These are phyloP conservation scores for Zychaea mexicana DNA, from an alignment of 371 early-diverging fungal species.

Conservation along the genomic window DNA sequence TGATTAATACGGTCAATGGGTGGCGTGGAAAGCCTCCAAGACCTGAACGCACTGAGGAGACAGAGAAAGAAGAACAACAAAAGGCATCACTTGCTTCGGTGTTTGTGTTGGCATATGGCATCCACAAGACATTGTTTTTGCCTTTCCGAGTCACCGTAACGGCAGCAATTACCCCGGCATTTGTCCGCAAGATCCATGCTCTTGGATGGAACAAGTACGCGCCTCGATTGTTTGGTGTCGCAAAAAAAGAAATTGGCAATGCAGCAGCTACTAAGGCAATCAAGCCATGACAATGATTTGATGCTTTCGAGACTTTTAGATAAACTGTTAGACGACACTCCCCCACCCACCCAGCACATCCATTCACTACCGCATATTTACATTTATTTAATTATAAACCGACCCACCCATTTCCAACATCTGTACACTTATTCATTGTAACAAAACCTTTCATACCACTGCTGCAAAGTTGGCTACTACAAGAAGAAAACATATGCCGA, in stretches of 20 bases:
- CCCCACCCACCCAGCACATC: not conserved
- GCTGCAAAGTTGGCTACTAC: no score
- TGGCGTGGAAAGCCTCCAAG: conserved; percentile 7
- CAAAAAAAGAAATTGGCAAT: not conserved
- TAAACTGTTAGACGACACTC: not conserved
- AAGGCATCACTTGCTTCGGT: conserved; percentile 43
- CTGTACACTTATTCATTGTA: not conserved
- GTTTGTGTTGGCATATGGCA: conserved; percentile 49
- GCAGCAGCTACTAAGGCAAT: not conserved
- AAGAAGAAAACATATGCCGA: no score
- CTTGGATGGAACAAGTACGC: conserved; percentile 42
- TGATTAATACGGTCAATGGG: conserved; percentile 19
- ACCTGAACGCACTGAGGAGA: no score
- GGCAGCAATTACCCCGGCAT: conserved; percentile 46
- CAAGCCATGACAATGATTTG: not conserved
- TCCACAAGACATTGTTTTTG: conserved; percentile 50
- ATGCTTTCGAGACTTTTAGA: no score
- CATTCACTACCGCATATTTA: not conserved
- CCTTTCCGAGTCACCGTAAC: conserved; percentile 49
- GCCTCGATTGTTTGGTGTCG: conserved; percentile 29
- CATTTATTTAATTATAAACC: no score
- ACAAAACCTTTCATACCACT: not conserved
- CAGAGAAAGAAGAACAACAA: conserved; percentile 13
- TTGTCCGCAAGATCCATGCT: conserved; percentile 45
- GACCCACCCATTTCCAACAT: not conserved